phyloP scores from a whole-genome alignment of 78 protist species.

The Anaeramoeba flamelloides region DNA sequence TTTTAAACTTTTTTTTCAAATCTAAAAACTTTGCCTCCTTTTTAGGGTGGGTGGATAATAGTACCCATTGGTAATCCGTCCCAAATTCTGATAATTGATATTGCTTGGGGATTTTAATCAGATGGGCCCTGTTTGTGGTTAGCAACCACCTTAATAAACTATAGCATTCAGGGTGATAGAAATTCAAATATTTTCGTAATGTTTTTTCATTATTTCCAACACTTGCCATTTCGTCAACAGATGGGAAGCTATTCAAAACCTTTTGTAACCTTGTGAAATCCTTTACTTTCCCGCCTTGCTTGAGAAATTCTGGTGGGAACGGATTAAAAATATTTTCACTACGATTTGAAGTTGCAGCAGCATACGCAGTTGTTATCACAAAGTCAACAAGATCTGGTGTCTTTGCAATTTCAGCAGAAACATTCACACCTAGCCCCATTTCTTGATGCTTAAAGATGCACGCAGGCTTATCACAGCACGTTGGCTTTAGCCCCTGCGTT shows the following conservation, averaged over 20 bases:
- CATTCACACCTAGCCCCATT: not conserved
- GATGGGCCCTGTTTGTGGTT: not conserved
- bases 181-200: not conserved
- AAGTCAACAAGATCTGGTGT: not conserved
- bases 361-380: not conserved
- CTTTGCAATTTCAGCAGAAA: not conserved
- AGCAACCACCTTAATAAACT: not conserved
- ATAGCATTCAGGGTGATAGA: not conserved
- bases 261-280: not conserved
- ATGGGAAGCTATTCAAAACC: not conserved
- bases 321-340: not conserved
- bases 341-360: not conserved
- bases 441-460: not conserved
- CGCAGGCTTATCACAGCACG: too few relatives aligned
- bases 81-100: not conserved
- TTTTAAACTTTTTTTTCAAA: not conserved
- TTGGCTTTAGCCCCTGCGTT: too few relatives aligned
- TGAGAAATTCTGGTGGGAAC: not conserved
- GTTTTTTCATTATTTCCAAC: not conserved
- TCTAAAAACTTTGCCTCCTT: not conserved
- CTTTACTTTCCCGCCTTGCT: not conserved
- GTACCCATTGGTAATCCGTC: not conserved
- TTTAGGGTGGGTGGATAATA: not conserved
- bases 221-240: not conserved
- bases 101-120: not conserved